phyloP scores from a whole-genome alignment of 2,329 filamentous ascomycete species.

The Dothidotthia symphoricarpi region DNA sequence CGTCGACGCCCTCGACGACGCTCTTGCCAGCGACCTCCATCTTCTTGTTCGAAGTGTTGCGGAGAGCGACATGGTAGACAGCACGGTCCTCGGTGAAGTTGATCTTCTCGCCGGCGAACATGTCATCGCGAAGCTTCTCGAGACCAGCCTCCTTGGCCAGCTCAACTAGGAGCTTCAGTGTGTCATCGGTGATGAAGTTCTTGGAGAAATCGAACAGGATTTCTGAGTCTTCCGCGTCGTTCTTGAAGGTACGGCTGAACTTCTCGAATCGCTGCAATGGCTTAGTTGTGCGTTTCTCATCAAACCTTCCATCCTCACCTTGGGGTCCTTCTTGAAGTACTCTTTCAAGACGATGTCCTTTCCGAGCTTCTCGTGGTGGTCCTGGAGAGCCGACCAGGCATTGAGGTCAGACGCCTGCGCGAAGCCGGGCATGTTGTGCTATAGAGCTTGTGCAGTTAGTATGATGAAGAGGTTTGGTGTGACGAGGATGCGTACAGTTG shows the following conservation, averaged over 20 bases:
- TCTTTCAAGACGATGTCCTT: slow-evolving; percentile 92
- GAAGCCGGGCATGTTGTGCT: slow-evolving; percentile 58
- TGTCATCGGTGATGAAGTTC: slow-evolving; percentile 96
- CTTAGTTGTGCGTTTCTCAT: slow-evolving; percentile 7
- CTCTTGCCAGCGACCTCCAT: slow-evolving; percentile 86
- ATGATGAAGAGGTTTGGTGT: slow-evolving; percentile 3
- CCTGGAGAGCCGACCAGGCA: slow-evolving; percentile 86
- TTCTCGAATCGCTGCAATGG: slow-evolving; percentile 72
- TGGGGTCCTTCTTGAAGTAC: slow-evolving; percentile 81
- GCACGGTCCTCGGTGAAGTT: slow-evolving; percentile 98
- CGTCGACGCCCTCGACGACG: slow-evolving; percentile 91
- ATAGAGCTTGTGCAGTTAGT: slow-evolving; percentile 21
- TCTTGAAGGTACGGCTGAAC: slow-evolving; percentile 82
- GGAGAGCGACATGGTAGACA: slow-evolving; percentile 91
- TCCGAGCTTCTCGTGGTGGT: slow-evolving; percentile 81
- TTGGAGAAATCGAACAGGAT: slow-evolving; percentile 99
- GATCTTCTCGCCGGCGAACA: slow-evolving; percentile 98
- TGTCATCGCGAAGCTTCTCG: slow-evolving; percentile 90
- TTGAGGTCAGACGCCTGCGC: slow-evolving; percentile 81
- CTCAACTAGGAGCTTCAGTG: slow-evolving; percentile 79
- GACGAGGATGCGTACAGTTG: slow-evolving; percentile 10
- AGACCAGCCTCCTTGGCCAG: slow-evolving; percentile 88
- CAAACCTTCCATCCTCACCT: slow-evolving; percentile 9
- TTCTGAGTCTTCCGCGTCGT: slow-evolving; percentile 73
- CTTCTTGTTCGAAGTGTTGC: slow-evolving; percentile 80